Percentiles rank a stretch among this genome's conserved stretches.
Evolutionary conservation across 305 asterid genomes (phyloP).

Genomic region (Fraxinus baroniana): DNA sequence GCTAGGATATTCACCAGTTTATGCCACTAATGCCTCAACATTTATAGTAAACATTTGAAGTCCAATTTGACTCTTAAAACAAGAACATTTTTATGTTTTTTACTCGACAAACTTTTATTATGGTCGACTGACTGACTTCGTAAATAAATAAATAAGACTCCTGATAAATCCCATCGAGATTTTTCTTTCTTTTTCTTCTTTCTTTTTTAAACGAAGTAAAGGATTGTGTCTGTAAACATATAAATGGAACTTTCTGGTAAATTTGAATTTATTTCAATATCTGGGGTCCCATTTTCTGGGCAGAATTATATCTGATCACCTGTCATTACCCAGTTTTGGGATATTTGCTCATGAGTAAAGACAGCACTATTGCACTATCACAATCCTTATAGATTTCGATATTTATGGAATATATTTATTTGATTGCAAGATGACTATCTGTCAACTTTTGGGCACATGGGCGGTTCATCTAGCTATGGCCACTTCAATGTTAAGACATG

Average conservation of each 20-base stretch:
- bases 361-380: background rate
- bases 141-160: no score
- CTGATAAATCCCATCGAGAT: no score
- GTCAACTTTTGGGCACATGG: background rate
- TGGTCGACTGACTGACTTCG: background rate
- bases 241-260: background rate
- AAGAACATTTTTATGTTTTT: background rate
- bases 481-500: background rate
- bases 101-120: background rate
- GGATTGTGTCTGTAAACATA: background rate
- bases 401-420: background rate
- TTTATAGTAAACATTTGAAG: background rate
- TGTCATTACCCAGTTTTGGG: constrained; percentile 22
- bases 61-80: background rate
- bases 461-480: background rate
- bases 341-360: background rate
- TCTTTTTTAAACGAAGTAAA: background rate
- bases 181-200: no score
- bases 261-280: background rate
- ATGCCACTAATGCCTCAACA: background rate
- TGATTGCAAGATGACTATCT: background rate
- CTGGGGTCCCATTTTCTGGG: background rate
- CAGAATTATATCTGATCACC: background rate
- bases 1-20: background rate
- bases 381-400: background rate